A percentile compares a stretch with the other conserved stretches of the same genome.
Conservation (phyloP, 495 filamentous ascomycete species). For the Aspergillus bridgeri region DNA sequence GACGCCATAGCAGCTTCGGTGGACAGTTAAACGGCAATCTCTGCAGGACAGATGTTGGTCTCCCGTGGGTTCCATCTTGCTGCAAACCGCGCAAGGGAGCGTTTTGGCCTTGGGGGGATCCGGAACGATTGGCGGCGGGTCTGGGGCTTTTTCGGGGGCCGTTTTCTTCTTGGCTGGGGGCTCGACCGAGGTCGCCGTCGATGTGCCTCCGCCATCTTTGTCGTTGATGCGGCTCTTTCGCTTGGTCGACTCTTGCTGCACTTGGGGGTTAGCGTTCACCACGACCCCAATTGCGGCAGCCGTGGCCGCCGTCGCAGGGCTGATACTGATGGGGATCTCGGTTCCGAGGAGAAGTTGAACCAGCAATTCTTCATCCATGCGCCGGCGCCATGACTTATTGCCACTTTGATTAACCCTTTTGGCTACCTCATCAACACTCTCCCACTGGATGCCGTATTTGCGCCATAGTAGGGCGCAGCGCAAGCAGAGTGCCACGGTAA, state of each 20-base stretch:
- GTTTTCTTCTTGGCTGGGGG: slow-evolving; percentile 60
- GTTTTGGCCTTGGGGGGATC: slow-evolving; percentile 73
- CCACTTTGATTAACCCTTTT: slow-evolving; percentile 84
- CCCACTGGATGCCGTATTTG: slow-evolving; percentile 92
- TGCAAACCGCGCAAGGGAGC: slow-evolving; percentile 83
- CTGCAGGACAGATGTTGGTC: slow-evolving; percentile 73
- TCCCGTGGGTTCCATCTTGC: slow-evolving; percentile 63
- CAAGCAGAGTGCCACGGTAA: slow-evolving; percentile 80
- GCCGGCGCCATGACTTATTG: slow-evolving; percentile 81
- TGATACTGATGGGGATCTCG: slow-evolving; percentile 47
- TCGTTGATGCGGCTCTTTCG: slow-evolving; percentile 56
- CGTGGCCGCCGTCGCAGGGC: slow-evolving; percentile 40
- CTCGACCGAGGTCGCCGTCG: slow-evolving; percentile 44
- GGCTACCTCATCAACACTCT: slow-evolving; percentile 87
- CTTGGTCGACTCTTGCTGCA: slow-evolving; percentile 51
- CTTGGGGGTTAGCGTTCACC: slow-evolving; percentile 38
- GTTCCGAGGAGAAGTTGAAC: slow-evolving; percentile 67
- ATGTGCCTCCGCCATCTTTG: slow-evolving; percentile 47
- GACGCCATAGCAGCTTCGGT: slow-evolving; percentile 88
- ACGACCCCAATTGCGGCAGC: slow-evolving; percentile 44
- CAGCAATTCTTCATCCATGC: slow-evolving; percentile 86
- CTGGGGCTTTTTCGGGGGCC: slow-evolving; percentile 49
- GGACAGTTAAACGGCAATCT: slow-evolving; percentile 89
- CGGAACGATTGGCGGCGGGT: slow-evolving; percentile 57
- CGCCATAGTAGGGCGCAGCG: slow-evolving; percentile 91